Conservation (phyloP, 192 early-diverging fungal genomes). For the Backusella psychrophila region DNA sequence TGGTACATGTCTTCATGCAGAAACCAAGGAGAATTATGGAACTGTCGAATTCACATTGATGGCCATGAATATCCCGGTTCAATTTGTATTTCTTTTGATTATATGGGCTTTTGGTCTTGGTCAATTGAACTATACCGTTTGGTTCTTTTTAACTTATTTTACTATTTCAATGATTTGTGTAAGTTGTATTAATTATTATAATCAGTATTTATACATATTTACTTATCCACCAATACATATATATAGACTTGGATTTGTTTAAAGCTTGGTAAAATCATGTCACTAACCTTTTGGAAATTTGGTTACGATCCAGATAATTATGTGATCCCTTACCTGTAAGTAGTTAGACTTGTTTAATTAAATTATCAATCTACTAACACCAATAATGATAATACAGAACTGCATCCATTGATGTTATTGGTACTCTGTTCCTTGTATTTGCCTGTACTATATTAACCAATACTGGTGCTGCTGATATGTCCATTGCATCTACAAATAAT, state of each 20-base stretch:
- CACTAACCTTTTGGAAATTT: constrained; percentile 54
- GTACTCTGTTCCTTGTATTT: constrained; percentile 56
- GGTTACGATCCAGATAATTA: constrained; percentile 78
- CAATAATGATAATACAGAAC: constrained; percentile 47
- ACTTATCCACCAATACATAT: background rate
- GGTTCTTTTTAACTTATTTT: constrained; percentile 52
- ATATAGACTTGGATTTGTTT: constrained; percentile 45
- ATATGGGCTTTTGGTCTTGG: constrained; percentile 46
- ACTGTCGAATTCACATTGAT: constrained; percentile 56
- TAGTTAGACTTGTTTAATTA: constrained; percentile 7
- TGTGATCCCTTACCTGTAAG: constrained; percentile 55
- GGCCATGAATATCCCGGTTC: constrained; percentile 65
- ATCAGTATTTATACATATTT: background rate
- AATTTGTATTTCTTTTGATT: constrained; percentile 53
- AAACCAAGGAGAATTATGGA: constrained; percentile 38
- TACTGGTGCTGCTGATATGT: constrained; percentile 15
- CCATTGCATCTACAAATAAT: background rate
- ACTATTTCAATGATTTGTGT: constrained; percentile 50
- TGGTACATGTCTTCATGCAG: constrained; percentile 65
- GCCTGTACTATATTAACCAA: constrained; percentile 16
- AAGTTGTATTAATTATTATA: constrained; percentile 16
- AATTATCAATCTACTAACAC: constrained; percentile 9
- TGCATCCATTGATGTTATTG: constrained; percentile 65
- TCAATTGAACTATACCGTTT: constrained; percentile 33
- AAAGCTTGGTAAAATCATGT: constrained; percentile 49